Percentiles rank a stretch among this genome's conserved stretches.
These are phyloP conservation scores for Mycena haematopus DNA, from an alignment of 768 basidiomycete species.

Conservation along the genomic window DNA sequence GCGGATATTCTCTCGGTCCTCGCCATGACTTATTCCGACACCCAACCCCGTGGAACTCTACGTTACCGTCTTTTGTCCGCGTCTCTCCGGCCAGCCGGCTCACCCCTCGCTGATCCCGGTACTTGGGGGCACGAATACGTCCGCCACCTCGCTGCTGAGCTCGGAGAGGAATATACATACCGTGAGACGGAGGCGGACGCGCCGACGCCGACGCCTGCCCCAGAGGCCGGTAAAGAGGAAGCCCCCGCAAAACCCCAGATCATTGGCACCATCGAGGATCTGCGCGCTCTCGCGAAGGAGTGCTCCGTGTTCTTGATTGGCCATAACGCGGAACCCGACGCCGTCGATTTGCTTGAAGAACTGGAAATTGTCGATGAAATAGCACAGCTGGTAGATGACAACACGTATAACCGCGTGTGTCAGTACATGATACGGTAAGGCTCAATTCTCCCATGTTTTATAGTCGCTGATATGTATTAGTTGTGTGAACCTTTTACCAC, in stretches of 20 bases:
- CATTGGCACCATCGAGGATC: conserved; percentile 72
- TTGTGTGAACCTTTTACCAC: conserved; percentile 88
- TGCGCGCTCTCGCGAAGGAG: conserved; percentile 77
- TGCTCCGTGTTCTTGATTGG: conserved; percentile 89
- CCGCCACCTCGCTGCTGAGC: conserved; percentile 93
- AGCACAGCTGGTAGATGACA: conserved; percentile 78
- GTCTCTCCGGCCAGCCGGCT: conserved; percentile 65
- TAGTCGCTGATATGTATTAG: conserved; percentile 41
- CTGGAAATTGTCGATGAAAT: conserved; percentile 88
- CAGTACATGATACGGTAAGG: conserved; percentile 93
- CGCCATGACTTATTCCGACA: conserved; percentile 99
- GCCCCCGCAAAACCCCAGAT: conserved; percentile 42
- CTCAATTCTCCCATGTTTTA: neutral
- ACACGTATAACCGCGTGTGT: conserved; percentile 89
- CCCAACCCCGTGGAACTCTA: conserved; percentile 94
- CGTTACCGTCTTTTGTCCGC: conserved; percentile 88
- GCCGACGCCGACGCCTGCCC: conserved; percentile 32
- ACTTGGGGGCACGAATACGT: conserved; percentile 99
- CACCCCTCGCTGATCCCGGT: conserved; percentile 86
- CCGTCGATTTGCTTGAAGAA: conserved; percentile 94
- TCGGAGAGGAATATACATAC: conserved; percentile 87
- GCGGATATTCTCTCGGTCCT: conserved; percentile 97
- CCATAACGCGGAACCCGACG: conserved; percentile 98
- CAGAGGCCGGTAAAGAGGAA: conserved; percentile 39
- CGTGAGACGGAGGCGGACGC: conserved; percentile 61